Evolutionary conservation across 1,139 yeast species (phyloP).

Genomic region (Saccharomycopsis crataegensis): DNA sequence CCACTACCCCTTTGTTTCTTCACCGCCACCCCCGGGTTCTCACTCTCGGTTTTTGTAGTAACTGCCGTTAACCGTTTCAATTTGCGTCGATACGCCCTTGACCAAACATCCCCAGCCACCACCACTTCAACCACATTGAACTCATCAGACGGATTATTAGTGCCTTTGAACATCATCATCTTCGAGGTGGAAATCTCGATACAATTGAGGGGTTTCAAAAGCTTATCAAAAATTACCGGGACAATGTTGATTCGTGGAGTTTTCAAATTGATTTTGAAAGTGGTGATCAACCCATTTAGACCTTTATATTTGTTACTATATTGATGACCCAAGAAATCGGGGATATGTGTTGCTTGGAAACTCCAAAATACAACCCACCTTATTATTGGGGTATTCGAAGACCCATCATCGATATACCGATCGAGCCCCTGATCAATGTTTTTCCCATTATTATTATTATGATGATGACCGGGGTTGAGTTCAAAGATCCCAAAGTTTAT

Average conservation of each 20-base stretch:
- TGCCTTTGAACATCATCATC: not conserved
- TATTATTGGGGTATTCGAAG: constrained; percentile 1
- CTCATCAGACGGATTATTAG: not conserved
- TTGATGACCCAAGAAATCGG: constrained; percentile 15
- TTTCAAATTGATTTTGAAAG: constrained; percentile 2
- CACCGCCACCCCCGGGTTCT: not conserved
- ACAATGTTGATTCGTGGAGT: not conserved
- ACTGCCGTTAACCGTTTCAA: constrained; percentile 7
- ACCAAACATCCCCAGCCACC: constrained; percentile 29
- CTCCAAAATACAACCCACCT: constrained; percentile 16
- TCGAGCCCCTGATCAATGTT: too few species aligned
- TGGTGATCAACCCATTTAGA: constrained; percentile 9
- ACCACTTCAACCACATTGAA: not conserved
- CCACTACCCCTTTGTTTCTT: not conserved
- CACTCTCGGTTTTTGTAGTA: not conserved
- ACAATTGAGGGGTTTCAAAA: not conserved
- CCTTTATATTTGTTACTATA: constrained; percentile 9
- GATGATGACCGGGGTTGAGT: constrained; percentile 11
- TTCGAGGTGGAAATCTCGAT: not conserved
- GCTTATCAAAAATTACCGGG: not conserved
- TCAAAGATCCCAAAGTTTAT: constrained; percentile 14
- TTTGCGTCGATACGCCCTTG: constrained; percentile 28
- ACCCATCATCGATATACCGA: not conserved
- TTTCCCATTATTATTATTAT: not conserved
- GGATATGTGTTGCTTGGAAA: constrained; percentile 8